Percentiles rank a stretch among this genome's conserved stretches.
Evolutionary conservation across 1,284 basidiomycete species (phyloP).

Genomic region (Macrocybe sp.): DNA sequence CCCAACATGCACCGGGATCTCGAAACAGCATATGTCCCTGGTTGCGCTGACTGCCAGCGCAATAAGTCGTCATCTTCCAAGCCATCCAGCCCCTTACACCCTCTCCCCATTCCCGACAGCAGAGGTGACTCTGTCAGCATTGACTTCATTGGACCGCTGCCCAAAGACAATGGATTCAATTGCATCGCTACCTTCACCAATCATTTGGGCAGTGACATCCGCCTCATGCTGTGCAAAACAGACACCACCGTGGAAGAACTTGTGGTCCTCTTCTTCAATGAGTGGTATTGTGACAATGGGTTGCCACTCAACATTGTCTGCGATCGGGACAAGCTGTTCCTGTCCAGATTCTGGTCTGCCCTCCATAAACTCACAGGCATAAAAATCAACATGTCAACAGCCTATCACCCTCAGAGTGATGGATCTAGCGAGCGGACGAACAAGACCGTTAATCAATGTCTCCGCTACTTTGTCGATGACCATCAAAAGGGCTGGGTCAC

Average conservation of each 20-base stretch:
- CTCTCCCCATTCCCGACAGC: slow-evolving; percentile 21
- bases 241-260: slow-evolving; percentile 30
- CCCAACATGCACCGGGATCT: slow-evolving; percentile 31
- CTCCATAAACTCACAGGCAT: slow-evolving; percentile 29
- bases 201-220: slow-evolving; percentile 28
- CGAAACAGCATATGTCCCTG: slow-evolving; percentile 20
- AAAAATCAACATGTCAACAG: slow-evolving; percentile 32
- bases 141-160: slow-evolving; percentile 39
- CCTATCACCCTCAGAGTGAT: slow-evolving; percentile 40
- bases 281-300: slow-evolving; percentile 32
- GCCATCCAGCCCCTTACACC: slow-evolving; percentile 25
- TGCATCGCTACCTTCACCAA: slow-evolving; percentile 28
- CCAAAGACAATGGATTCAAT: slow-evolving; percentile 13
- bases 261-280: slow-evolving; percentile 30
- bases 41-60: slow-evolving; percentile 29
- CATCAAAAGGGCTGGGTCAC: slow-evolving; percentile 18
- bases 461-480: slow-evolving; percentile 10
- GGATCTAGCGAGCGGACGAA: slow-evolving; percentile 35
- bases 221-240: slow-evolving; percentile 24
- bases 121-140: slow-evolving; percentile 35
- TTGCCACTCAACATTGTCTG: slow-evolving; percentile 33
- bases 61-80: slow-evolving; percentile 33
- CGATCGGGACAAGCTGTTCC: slow-evolving; percentile 38
- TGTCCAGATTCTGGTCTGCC: slow-evolving; percentile 34
- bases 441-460: slow-evolving; percentile 18